A percentile compares a stretch with the other conserved stretches of the same genome.
These are phyloP conservation scores for Neurospora cerealis DNA, from an alignment of 495 filamentous ascomycete species.

Conservation along the genomic window DNA sequence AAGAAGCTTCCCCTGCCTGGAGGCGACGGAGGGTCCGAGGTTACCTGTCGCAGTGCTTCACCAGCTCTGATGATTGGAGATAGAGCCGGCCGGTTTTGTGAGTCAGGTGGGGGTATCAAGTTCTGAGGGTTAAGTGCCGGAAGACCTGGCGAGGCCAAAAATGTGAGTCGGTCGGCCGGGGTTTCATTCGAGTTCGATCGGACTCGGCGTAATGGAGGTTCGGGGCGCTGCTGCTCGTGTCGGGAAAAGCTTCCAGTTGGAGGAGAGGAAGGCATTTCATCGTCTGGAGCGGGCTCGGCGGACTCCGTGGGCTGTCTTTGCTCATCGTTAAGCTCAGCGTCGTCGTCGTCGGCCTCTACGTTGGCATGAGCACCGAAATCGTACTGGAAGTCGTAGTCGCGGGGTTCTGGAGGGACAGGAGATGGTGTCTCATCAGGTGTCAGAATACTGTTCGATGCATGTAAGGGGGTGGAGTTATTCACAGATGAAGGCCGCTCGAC, in stretches of 20 bases:
- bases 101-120: slow-evolving; percentile 12
- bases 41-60: slow-evolving; percentile 39
- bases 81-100: slow-evolving; percentile 28
- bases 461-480: slow-evolving; percentile 25
- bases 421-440: slow-evolving; percentile 48
- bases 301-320: not conserved
- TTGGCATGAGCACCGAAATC: not conserved
- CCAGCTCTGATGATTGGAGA: slow-evolving; percentile 45
- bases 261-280: slow-evolving; percentile 25
- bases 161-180: slow-evolving; percentile 16
- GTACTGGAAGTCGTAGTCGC: slow-evolving; percentile 1
- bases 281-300: not conserved
- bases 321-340: not conserved
- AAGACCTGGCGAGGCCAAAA: slow-evolving; percentile 6
- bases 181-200: slow-evolving; percentile 21
- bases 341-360: not conserved
- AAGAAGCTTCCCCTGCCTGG: slow-evolving; percentile 30
- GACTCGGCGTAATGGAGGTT: slow-evolving; percentile 4
- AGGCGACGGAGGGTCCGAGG: slow-evolving; percentile 42
- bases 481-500: slow-evolving; percentile 26
- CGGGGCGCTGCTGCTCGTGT: not conserved
- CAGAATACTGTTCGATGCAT: slow-evolving; percentile 34
- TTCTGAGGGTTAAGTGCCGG: slow-evolving; percentile 3
- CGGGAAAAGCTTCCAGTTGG: slow-evolving; percentile 5
- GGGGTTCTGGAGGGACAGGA: slow-evolving; percentile 24